Base-by-base conservation (phyloP, 352 stramenopile genomes). In the Phytophthora sojae region DNA sequence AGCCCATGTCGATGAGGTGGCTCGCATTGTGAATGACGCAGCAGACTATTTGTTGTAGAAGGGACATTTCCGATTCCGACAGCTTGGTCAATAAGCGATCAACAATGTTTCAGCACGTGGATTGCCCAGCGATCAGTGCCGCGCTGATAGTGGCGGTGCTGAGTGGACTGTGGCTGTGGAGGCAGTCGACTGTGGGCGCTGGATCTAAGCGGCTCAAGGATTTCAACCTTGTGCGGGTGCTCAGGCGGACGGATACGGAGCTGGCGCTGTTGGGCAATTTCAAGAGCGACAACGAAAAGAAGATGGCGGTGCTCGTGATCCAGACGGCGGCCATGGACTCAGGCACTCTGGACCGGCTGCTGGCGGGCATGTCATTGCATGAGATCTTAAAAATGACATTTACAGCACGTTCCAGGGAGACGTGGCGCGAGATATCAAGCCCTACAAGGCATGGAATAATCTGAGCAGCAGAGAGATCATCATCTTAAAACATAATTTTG, bases 301-400 rank as follows among this genome's bases (percentile, higher is more conserved):
- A 83, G 35, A 51, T 76, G 5, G 86, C 80, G 0, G 82, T 95
- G 52, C 69, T 96, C 45, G 77, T 92, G 21, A 77, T 95, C 60
- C 83, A 91, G 60, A 88, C 82, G 45, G 78, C 84, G 25, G 71
- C 72, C 19, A 82, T 96, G 71, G 79, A 89, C 58, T 70, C 77
- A 8, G 75, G 69, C 15, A 67, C 70, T 21, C 64, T 93, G 21
- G 56, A 68, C 15, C 26, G 64, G 11, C 63, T 95, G 21, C 60
- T 96, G 53, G 49, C 57, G 7, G 75, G 61, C 7, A 64, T 96
- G n/a, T 93, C 88, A 19, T 56, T 96, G 55, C 83, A 93, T 25
- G 67, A 81, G 55, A 88, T 91, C n/a, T 67, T 95, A 26, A 56
- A n/a, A 96, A 95, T 61, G 88, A 96, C 65, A 89, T 96, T 55